Evolutionary conservation across 2,329 filamentous ascomycete species (phyloP).

Genomic region (Neurospora sp.): DNA sequence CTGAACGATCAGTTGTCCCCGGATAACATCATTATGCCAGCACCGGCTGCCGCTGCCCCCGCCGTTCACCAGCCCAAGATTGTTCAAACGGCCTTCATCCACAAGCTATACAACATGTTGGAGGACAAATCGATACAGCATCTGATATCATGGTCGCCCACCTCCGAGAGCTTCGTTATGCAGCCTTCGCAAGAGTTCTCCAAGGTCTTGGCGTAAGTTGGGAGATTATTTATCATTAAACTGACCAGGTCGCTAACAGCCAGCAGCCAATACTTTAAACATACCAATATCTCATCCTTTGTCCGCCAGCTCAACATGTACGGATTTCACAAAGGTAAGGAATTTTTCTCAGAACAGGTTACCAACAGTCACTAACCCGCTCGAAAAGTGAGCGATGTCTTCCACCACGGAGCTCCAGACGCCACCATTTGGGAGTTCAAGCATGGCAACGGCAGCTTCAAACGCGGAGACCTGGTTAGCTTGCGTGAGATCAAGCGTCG

Average conservation of each 20-base stretch:
- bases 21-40: conserved; percentile 36
- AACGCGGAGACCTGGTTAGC: conserved; percentile 83
- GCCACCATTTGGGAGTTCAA: conserved; percentile 98
- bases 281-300: conserved; percentile 98
- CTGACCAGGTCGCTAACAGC: conserved; percentile 33
- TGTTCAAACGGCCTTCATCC: conserved; percentile 96
- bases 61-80: conserved; percentile 91
- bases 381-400: conserved; percentile 87
- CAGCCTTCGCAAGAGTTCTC: conserved; percentile 95
- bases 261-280: conserved; percentile 91
- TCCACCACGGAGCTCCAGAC: conserved; percentile 88
- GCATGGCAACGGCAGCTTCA: conserved; percentile 95
- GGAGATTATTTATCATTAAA: neutral
- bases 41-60: conserved; percentile 51
- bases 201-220: conserved; percentile 85
- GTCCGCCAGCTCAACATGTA: conserved; percentile 99
- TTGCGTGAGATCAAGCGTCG: conserved; percentile 91
- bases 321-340: conserved; percentile 90
- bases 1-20: conserved; percentile 26
- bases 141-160: conserved; percentile 90
- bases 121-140: conserved; percentile 90
- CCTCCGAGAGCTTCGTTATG: conserved; percentile 97
- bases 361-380: conserved; percentile 16
- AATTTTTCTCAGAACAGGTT: conserved; percentile 1
- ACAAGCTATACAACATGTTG: conserved; percentile 98